Evolutionary conservation across 2,329 filamentous ascomycete species (phyloP), one percentile per base, ranked within the genome.

Genomic region (Cladosporium sp.): DNA sequence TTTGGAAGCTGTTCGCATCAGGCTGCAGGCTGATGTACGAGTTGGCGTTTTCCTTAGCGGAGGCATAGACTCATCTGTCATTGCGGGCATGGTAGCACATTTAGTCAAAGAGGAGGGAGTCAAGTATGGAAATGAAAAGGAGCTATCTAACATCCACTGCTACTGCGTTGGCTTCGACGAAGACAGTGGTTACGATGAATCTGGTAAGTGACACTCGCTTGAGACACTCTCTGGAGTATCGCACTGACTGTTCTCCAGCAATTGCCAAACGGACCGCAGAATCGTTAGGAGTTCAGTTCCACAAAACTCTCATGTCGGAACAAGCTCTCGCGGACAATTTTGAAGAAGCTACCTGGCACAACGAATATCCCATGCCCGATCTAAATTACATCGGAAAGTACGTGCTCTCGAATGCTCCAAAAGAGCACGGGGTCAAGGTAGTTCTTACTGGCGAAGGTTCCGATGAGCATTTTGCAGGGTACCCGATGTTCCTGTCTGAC

Each of bases 1-100:
- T 10, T 71, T 86, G 0, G 84, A 87, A 47, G 79, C 85, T 0
- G 76, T 87, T 8, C 79, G 80, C 18, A 68, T 86, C 26, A 81
- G 86, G 7, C 76, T 88, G 10, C 79, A 81, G 15, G 85, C 86
- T 1, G 86, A 88, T 71, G 86, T 87, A 0, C 84, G 84, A 0
- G 78, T 88, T 2, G 86, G 84, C 2, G 77, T 88, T 59, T 87
- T 85, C 66, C 75, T 88, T 0, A 84, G 80, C 28, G 86, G 86
- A 5, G 86, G 86, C 0, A 81, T 88, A 59, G 86, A 88, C 71
- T 86, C 84, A 0, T 87, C 85, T 0, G 78, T 81, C 1, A 74
- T 88, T 26, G 85, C 85, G 12, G 86, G 86, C 3, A 86, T 88
- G 70, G 81, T 83, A 2, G 81, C 80, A 1, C 78, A 87, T 67